Evolutionary conservation across 148 eudicot genomes (phyloP).

Genomic region (Linanthus parryae): DNA sequence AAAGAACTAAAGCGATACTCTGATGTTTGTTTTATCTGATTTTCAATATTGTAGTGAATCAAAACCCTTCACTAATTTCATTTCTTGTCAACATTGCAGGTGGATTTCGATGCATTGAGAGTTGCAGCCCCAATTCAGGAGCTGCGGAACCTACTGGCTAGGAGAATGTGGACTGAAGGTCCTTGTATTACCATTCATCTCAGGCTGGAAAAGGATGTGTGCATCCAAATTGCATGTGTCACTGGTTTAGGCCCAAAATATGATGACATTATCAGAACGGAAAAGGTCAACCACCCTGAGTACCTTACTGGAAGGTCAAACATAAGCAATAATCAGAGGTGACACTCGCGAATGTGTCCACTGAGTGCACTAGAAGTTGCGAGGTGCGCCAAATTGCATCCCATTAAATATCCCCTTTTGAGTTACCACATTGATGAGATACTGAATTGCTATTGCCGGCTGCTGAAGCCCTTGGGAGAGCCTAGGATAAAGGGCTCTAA

Average conservation of each 20-base stretch:
- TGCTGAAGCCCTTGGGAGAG: constrained; percentile 68
- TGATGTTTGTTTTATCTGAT: too few species aligned
- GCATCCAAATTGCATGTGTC: constrained; percentile 66
- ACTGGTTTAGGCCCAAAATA: constrained; percentile 58
- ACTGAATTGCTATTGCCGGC: constrained; percentile 25
- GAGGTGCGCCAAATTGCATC: too few species aligned
- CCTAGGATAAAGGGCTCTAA: too few species aligned
- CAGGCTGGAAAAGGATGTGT: constrained; percentile 76
- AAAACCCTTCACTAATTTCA: too few species aligned
- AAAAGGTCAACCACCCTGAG: constrained; percentile 37
- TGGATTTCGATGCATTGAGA: constrained; percentile 73
- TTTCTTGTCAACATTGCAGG: constrained; percentile 22
- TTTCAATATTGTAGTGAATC: too few species aligned
- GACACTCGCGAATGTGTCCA: constrained; percentile 68
- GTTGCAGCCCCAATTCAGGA: constrained; percentile 55
- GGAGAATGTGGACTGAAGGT: constrained; percentile 88
- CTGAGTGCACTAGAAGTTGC: constrained; percentile 61
- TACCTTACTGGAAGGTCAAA: constrained; percentile 47
- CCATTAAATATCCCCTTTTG: too few species aligned
- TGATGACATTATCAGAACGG: constrained; percentile 38
- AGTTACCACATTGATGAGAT: too few species aligned
- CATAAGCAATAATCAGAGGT: constrained; percentile 36
- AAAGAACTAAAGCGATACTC: too few species aligned
- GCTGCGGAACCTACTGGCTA: constrained; percentile 53
- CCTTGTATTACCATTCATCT: constrained; percentile 70